phyloP scores from a whole-genome alignment of 805 yeast genomes.

The Spathaspora passalidarum region DNA sequence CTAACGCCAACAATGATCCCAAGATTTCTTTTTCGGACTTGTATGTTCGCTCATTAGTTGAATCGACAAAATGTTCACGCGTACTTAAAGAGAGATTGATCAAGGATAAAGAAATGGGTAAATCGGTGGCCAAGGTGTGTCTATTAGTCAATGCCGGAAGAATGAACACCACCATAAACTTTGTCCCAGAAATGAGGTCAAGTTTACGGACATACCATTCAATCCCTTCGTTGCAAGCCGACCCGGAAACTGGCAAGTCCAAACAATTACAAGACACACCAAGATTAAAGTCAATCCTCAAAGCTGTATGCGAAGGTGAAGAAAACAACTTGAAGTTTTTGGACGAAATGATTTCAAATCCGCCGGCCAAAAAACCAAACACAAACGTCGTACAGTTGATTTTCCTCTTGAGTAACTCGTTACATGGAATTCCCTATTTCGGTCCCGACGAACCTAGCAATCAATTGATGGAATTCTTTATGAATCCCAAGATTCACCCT shows the following conservation, averaged over 20 bases:
- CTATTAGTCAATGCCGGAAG: slow-evolving; percentile 88
- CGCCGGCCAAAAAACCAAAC: slow-evolving; percentile 44
- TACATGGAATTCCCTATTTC: slow-evolving; percentile 46
- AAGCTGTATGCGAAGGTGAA: slow-evolving; percentile 77
- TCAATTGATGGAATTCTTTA: slow-evolving; percentile 71
- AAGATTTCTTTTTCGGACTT: slow-evolving; percentile 77
- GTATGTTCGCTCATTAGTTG: slow-evolving; percentile 77
- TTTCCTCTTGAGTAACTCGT: slow-evolving; percentile 68
- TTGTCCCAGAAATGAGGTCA: slow-evolving; percentile 93
- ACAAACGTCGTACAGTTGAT: slow-evolving; percentile 65
- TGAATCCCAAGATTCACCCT: slow-evolving; percentile 60
- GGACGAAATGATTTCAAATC: slow-evolving; percentile 42
- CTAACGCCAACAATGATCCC: slow-evolving; percentile 34
- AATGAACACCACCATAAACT: slow-evolving; percentile 91
- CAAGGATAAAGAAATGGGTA: slow-evolving; percentile 57
- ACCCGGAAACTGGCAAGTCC: slow-evolving; percentile 44
- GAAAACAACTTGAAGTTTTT: slow-evolving; percentile 44
- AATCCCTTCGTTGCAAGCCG: slow-evolving; percentile 82
- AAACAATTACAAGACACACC: slow-evolving; percentile 95
- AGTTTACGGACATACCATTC: slow-evolving; percentile 91
- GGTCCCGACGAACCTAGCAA: slow-evolving; percentile 12
- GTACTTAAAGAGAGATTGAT: slow-evolving; percentile 75
- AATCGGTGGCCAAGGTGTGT: slow-evolving; percentile 77
- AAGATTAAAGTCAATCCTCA: slow-evolving; percentile 81
- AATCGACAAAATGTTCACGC: slow-evolving; percentile 79